Evolutionary conservation across 1,139 yeast species (phyloP).

Genomic region (Williopsis jadinii): DNA sequence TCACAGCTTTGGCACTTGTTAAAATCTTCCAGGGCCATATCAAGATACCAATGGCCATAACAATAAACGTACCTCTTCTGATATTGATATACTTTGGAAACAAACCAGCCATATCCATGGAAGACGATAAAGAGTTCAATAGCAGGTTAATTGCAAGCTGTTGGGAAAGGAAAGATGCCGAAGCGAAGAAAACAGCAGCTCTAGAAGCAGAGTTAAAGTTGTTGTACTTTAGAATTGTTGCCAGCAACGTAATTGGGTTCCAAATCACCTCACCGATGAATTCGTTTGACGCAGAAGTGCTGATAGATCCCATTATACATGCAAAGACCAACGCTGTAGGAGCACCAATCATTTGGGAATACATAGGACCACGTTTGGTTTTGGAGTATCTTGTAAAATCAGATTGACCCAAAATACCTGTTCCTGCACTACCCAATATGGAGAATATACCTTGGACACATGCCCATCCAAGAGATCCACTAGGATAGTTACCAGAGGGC

Average conservation of each 20-base stretch:
- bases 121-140: constrained; percentile 22
- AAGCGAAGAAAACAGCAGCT: constrained; percentile 28
- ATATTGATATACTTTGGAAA: constrained; percentile 29
- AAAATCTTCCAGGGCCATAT: constrained; percentile 32
- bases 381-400: constrained; percentile 29
- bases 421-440: constrained; percentile 27
- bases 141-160: constrained; percentile 29
- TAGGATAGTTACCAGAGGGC: constrained; percentile 6
- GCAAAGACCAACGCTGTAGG: constrained; percentile 24
- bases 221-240: constrained; percentile 23
- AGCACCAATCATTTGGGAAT: constrained; percentile 27
- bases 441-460: constrained; percentile 21
- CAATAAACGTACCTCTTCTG: constrained; percentile 24
- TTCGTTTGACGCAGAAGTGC: constrained; percentile 31
- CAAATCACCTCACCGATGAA: constrained; percentile 26
- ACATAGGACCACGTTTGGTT: constrained; percentile 22
- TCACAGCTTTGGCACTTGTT: constrained; percentile 26
- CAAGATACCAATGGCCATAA: constrained; percentile 22
- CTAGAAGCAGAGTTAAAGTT: constrained; percentile 23
- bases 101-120: constrained; percentile 29
- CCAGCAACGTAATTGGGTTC: constrained; percentile 28
- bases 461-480: constrained; percentile 17
- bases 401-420: constrained; percentile 27
- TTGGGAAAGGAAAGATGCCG: constrained; percentile 27
- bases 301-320: constrained; percentile 23